Conservation (phyloP, 495 filamentous ascomycete species). For the Penicillium simplicissimum region DNA sequence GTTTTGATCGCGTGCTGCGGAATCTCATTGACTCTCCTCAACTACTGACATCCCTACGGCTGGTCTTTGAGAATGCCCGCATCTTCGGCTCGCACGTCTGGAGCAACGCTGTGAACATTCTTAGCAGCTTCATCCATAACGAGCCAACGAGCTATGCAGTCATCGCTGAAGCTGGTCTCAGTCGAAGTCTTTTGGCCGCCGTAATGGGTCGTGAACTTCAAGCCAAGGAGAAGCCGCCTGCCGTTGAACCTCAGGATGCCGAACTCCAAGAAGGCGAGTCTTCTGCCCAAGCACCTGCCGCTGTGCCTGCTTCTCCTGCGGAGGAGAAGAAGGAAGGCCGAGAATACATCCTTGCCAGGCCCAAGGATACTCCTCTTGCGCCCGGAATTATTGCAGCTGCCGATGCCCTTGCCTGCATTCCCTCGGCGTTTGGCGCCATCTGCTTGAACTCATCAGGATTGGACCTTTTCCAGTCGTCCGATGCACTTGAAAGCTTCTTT, state of each 20-base stretch:
- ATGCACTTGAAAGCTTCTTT: slow-evolving; percentile 81
- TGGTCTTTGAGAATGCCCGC: slow-evolving; percentile 74
- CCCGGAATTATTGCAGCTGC: slow-evolving; percentile 76
- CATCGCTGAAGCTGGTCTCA: slow-evolving; percentile 90
- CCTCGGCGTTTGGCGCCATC: slow-evolving; percentile 87
- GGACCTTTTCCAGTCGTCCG: slow-evolving; percentile 81
- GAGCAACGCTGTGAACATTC: slow-evolving; percentile 85
- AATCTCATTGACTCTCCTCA: slow-evolving; percentile 94
- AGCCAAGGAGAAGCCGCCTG: slow-evolving; percentile 32
- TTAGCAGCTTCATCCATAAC: slow-evolving; percentile 97
- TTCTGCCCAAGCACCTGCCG: slow-evolving; percentile 14
- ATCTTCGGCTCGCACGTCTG: slow-evolving; percentile 90
- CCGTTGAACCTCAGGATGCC: slow-evolving; percentile 24
- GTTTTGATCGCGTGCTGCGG: slow-evolving; percentile 82
- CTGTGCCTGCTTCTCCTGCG: slow-evolving; percentile 17
- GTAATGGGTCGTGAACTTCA: slow-evolving; percentile 60
- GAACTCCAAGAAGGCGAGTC: slow-evolving; percentile 27
- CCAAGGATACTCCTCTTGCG: slow-evolving; percentile 52
- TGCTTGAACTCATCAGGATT: slow-evolving; percentile 88
- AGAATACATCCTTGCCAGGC: slow-evolving; percentile 38
- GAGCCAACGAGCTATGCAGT: slow-evolving; percentile 97
- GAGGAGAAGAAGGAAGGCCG: slow-evolving; percentile 27
- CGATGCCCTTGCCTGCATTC: slow-evolving; percentile 84
- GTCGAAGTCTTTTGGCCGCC: slow-evolving; percentile 76
- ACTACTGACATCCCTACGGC: slow-evolving; percentile 71